Percentiles rank a stretch among this genome's conserved stretches.
These are phyloP conservation scores for Umbelopsis sp. DNA, from an alignment of 192 early-diverging fungal genomes.

Conservation along the genomic window DNA sequence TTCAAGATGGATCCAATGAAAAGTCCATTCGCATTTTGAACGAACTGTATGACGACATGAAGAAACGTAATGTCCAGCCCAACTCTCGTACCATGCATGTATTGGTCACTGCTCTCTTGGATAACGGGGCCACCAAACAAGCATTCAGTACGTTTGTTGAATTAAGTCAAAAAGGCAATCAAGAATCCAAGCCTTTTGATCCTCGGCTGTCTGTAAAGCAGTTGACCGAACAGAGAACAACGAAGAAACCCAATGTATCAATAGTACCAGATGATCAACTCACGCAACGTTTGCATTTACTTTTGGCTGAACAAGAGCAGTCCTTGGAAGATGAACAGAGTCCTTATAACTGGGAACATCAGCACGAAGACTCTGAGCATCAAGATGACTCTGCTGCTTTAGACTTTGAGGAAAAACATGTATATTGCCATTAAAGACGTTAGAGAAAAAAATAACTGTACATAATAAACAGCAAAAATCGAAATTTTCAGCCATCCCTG, in stretches of 20 bases:
- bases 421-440: conserved; percentile 16
- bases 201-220: background rate
- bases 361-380: background rate
- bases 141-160: conserved; percentile 39
- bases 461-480: background rate
- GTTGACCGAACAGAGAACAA: background rate
- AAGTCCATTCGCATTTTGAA: conserved; percentile 15
- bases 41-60: conserved; percentile 27
- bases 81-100: conserved; percentile 38
- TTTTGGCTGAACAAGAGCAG: conserved; percentile 8
- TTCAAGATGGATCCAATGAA: background rate
- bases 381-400: background rate
- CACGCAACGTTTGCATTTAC: background rate
- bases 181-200: background rate
- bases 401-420: background rate
- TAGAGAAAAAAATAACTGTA: background rate
- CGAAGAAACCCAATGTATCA: conserved; percentile 9
- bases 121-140: conserved; percentile 34
- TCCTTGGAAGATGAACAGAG: background rate
- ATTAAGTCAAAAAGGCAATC: conserved; percentile 20
- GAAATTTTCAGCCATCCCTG: too few species aligned
- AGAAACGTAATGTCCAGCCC: conserved; percentile 24
- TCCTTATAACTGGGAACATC: background rate
- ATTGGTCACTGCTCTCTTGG: conserved; percentile 38
- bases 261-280: conserved; percentile 2